Conservation (phyloP, 371 early-diverging fungal species). For the Sporodiniella umbellata region DNA sequence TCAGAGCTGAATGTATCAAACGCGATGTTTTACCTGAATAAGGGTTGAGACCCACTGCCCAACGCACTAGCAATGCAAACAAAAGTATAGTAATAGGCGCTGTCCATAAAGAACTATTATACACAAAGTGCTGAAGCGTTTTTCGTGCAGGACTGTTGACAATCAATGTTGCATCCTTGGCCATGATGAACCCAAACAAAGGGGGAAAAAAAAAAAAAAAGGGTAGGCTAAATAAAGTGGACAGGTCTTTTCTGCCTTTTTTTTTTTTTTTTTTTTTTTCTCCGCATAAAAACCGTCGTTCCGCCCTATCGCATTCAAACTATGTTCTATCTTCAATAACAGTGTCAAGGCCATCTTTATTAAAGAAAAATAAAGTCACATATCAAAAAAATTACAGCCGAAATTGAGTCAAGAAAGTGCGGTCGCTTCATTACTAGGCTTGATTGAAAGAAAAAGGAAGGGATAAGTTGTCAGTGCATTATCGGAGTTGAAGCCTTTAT, state of each 20-base stretch:
- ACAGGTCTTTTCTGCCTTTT: no score
- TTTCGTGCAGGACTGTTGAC: constrained; percentile 17
- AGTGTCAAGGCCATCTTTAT: no score
- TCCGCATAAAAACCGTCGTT: no score
- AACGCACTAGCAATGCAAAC: constrained; percentile 66
- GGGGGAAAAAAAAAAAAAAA: neutral
- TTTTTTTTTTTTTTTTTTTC: neutral
- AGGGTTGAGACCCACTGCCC: constrained; percentile 66
- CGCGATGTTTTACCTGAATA: constrained; percentile 78
- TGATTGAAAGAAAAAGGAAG: no score
- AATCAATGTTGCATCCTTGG: constrained; percentile 19
- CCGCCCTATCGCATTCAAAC: no score
- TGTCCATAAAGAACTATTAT: constrained; percentile 37
- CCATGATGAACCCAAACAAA: neutral
- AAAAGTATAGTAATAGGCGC: constrained; percentile 42
- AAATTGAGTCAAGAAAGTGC: no score
- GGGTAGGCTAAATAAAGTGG: no score
- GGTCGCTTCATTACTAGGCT: no score
- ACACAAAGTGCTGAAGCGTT: constrained; percentile 16
- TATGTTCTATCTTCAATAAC: no score
- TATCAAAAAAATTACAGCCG: no score
- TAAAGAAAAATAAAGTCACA: no score
- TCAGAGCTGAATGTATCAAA: no score
- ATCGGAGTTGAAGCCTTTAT: neutral
- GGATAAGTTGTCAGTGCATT: neutral